Evolutionary conservation across 2,329 filamentous ascomycete genomes (phyloP), one percentile per base, ranked within the genome.

Genomic region (Xylariaceae sp.): DNA sequence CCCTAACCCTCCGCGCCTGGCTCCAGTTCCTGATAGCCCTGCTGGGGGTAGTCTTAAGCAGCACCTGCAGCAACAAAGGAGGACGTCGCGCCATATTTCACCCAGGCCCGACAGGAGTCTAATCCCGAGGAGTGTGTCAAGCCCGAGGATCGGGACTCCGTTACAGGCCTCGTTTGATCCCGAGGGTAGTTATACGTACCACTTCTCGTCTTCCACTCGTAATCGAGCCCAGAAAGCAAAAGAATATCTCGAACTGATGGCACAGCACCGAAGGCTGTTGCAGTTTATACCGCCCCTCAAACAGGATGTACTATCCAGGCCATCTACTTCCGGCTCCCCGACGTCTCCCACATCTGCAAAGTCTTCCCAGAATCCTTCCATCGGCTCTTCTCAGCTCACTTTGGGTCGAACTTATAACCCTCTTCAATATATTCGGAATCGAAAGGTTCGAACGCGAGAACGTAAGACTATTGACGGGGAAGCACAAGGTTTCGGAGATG

Each of bases 371-470:
- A 78, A 48, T 20, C 43, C 59, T 73, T 65, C 52, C 40, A 55
- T 70, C 59, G 55, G 67, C 67, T 23, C 72, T 65, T 62, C 71
- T 65, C 57, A 71, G 71, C 58, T 67, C 72, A 42, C 67, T 55
- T 72, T 88, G 7, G 89, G 89, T 3, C 87, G 93, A 50, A 76
- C 80, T 2, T 98, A 98, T 71, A 96, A 99, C 70, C 95, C 93
- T 3, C 75, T 99, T 20, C 95, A 98, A 72, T 91, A 91, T 65
- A 89, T 98, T 52, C 88, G 95, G 19, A 98, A 99, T 69, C 84
- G 93, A 46, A 93, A 93, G 70, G 84, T 95, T 12, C 83, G 95
- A 60, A 88, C 89, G 21, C 84, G 93, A 16, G 90, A 96, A 74
- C 84, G 90, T 41, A 87, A 84, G 62, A 75, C 82, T 0, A 87